Evolutionary conservation across 495 filamentous ascomycete species (phyloP).

Genomic region (Neurospora africana): DNA sequence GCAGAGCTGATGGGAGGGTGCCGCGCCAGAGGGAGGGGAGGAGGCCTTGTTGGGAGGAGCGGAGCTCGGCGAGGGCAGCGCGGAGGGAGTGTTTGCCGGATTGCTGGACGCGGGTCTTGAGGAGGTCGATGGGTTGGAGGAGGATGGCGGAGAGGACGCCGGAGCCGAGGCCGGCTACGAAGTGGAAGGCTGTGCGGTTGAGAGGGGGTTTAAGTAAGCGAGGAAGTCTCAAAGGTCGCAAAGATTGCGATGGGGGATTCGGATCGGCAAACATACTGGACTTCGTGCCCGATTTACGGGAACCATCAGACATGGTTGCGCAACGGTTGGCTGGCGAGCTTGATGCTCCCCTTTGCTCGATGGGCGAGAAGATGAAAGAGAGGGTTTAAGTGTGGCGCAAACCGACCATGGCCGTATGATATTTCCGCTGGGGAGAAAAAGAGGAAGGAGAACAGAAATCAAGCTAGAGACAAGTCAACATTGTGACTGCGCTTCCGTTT

Average conservation of each 20-base stretch:
- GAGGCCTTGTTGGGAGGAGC: slow-evolving; percentile 35
- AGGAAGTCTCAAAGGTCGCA: not conserved
- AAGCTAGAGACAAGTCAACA: not conserved
- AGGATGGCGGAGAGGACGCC: slow-evolving; percentile 80
- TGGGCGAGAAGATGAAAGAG: not conserved
- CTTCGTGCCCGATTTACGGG: slow-evolving; percentile 21
- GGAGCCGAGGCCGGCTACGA: slow-evolving; percentile 77
- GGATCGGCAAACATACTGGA: slow-evolving; percentile 14
- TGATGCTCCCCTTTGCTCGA: not conserved
- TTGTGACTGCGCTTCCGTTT: not conserved
- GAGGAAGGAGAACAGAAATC: not conserved
- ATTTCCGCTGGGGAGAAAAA: not conserved
- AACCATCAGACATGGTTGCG: slow-evolving; percentile 27
- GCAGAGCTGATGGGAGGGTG: slow-evolving; percentile 79
- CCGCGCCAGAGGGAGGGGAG: slow-evolving; percentile 85
- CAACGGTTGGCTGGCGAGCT: not conserved
- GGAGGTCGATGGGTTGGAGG: slow-evolving; percentile 89
- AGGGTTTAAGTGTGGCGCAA: not conserved
- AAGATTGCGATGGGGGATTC: not conserved
- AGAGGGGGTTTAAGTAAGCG: not conserved
- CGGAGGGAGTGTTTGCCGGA: slow-evolving; percentile 51
- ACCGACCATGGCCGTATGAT: not conserved
- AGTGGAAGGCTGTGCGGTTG: slow-evolving; percentile 55
- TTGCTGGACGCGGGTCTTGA: slow-evolving; percentile 93
- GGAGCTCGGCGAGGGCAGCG: slow-evolving; percentile 61